A percentile compares a stretch with the other conserved stretches of the same genome.
Conservation (phyloP, 1,139 yeast genomes). For the Scheffersomyces cryptocercus region DNA sequence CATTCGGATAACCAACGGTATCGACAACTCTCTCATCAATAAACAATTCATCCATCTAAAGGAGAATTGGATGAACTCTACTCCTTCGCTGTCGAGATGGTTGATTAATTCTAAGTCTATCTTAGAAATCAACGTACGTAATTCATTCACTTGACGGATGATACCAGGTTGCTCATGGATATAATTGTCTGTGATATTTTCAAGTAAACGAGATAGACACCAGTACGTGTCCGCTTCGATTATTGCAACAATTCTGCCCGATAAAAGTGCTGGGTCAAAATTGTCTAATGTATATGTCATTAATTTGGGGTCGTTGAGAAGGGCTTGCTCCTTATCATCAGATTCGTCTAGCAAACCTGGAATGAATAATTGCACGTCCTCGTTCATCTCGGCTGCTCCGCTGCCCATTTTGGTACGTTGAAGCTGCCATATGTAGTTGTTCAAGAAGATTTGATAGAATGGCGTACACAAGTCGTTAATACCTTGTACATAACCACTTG, state of each 20-base stretch:
- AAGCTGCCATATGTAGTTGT: slow-evolving; percentile 61
- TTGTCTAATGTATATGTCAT: slow-evolving; percentile 29
- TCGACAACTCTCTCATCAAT: slow-evolving; percentile 87
- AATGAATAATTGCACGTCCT: slow-evolving; percentile 32
- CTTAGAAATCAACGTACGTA: slow-evolving; percentile 73
- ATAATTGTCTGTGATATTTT: slow-evolving; percentile 94
- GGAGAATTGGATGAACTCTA: slow-evolving; percentile 91
- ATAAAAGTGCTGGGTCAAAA: slow-evolving; percentile 65
- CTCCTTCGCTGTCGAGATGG: slow-evolving; percentile 77
- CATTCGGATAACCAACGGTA: slow-evolving; percentile 82
- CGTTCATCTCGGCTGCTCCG: slow-evolving; percentile 11
- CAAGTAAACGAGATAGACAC: slow-evolving; percentile 88
- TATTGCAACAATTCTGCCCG: slow-evolving; percentile 42
- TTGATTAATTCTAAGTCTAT: slow-evolving; percentile 72
- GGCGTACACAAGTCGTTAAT: slow-evolving; percentile 95
- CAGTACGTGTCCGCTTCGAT: slow-evolving; percentile 96
- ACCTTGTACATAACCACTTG: slow-evolving; percentile 99
- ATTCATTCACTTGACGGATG: slow-evolving; percentile 80
- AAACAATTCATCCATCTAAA: slow-evolving; percentile 99
- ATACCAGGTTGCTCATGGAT: slow-evolving; percentile 99
- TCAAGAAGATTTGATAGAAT: slow-evolving; percentile 82
- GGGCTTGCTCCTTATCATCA: slow-evolving; percentile 27
- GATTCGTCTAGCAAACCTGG: slow-evolving; percentile 37
- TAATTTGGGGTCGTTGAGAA: slow-evolving; percentile 30
- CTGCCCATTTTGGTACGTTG: slow-evolving; percentile 24